Evolutionary conservation across 257 asterid species (phyloP).

Genomic region (Nicotiana tomentosiformis): DNA sequence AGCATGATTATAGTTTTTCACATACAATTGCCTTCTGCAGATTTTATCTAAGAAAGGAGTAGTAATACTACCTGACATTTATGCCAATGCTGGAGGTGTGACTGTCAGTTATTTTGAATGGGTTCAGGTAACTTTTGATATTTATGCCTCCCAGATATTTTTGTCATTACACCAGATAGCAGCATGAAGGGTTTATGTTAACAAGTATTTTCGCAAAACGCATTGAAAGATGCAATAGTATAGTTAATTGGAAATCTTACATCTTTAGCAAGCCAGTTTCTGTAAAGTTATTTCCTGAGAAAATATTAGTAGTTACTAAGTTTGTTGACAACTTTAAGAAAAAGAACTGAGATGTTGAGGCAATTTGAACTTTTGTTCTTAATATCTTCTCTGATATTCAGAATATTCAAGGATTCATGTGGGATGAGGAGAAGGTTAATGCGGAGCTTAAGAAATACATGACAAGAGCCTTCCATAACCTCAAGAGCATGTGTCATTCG

Average conservation of each 20-base stretch:
- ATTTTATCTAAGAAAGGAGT: conserved; percentile 76
- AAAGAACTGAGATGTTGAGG: background rate
- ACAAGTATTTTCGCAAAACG: background rate
- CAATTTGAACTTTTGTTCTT: background rate
- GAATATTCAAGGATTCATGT: conserved; percentile 92
- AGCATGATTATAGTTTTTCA: background rate
- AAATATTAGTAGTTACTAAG: background rate
- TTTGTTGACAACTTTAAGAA: background rate
- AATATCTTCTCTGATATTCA: conserved; percentile 12
- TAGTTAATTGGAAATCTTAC: background rate
- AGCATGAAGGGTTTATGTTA: background rate
- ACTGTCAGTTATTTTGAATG: conserved; percentile 93
- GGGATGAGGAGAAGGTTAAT: conserved; percentile 85
- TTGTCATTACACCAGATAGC: background rate
- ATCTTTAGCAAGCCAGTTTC: background rate
- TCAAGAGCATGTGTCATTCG: conserved; percentile 57
- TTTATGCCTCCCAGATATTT: background rate
- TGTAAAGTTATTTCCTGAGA: background rate
- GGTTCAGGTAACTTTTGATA: conserved; percentile 66
- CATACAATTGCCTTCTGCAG: conserved; percentile 27
- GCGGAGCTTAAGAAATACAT: conserved; percentile 62
- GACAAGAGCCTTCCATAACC: conserved; percentile 63
- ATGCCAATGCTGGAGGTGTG: conserved; percentile 90
- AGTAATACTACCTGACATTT: conserved; percentile 73
- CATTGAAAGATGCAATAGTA: background rate